phyloP scores from a whole-genome alignment of 495 filamentous ascomycete genomes.

The Neurospora intermedia region DNA sequence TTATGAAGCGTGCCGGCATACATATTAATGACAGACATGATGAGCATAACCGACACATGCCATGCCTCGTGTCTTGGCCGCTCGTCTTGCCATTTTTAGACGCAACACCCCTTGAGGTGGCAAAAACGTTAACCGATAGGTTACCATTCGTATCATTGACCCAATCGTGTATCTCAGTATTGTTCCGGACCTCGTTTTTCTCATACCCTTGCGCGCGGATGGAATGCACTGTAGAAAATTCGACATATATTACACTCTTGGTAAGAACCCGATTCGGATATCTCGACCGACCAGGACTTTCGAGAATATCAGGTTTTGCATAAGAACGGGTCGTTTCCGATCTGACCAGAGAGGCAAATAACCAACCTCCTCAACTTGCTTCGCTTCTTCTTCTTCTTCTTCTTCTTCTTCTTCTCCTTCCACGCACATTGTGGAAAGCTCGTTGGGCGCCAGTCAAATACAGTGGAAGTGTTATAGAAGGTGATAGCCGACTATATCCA shows the following conservation, averaged over 20 bases:
- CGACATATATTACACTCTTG: neutral
- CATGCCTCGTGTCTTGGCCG: neutral
- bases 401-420: neutral
- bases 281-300: neutral
- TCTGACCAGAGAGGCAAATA: neutral
- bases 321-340: neutral
- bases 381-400: neutral
- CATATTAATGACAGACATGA: neutral
- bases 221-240: neutral
- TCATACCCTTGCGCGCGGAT: neutral
- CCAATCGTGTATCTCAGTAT: neutral
- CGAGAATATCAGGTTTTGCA: neutral
- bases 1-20: neutral
- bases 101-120: neutral
- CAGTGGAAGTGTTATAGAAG: neutral
- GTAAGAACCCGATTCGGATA: neutral
- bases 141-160: neutral
- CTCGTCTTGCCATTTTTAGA: neutral
- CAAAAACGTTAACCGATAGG: neutral
- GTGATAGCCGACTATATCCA: neutral
- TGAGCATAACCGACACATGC: neutral
- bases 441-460: neutral
- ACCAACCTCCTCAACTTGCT: neutral
- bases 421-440: neutral
- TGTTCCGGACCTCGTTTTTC: neutral